These are phyloP conservation scores for Polyplosphaeria fusca DNA, from an alignment of 495 filamentous ascomycete genomes.

Conservation along the genomic window DNA sequence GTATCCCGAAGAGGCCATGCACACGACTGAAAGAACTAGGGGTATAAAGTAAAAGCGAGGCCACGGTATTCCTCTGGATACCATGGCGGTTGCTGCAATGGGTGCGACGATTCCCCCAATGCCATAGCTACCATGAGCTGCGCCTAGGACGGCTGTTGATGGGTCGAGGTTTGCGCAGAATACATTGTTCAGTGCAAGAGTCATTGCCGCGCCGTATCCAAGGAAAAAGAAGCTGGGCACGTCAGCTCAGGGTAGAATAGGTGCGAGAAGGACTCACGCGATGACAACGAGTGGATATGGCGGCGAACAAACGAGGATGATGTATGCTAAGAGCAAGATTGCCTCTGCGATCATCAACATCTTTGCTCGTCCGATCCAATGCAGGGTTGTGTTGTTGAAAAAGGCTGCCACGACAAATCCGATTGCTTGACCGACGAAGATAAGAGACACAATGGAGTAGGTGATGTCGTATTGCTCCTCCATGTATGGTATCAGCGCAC, in stretches of 20 bases:
- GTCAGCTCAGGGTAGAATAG: slow-evolving; percentile 39
- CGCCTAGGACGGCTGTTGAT: slow-evolving; percentile 59
- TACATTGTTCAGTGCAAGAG: slow-evolving; percentile 69
- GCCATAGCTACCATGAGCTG: slow-evolving; percentile 68
- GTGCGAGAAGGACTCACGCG: slow-evolving; percentile 32
- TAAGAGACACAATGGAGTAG: slow-evolving; percentile 70
- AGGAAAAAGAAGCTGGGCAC: slow-evolving; percentile 49
- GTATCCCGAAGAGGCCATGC: slow-evolving; percentile 52
- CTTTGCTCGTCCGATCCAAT: slow-evolving; percentile 59
- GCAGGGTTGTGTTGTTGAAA: slow-evolving; percentile 55
- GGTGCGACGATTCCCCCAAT: slow-evolving; percentile 66
- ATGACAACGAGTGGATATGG: slow-evolving; percentile 66
- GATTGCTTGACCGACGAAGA: slow-evolving; percentile 74
- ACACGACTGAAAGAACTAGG: slow-evolving; percentile 50
- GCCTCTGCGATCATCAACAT: slow-evolving; percentile 56
- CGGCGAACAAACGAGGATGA: slow-evolving; percentile 61
- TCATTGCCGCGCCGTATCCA: slow-evolving; percentile 64
- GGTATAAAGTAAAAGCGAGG: slow-evolving; percentile 59
- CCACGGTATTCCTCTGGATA: slow-evolving; percentile 52
- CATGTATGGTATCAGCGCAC: slow-evolving; percentile 73
- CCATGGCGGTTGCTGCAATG: slow-evolving; percentile 65
- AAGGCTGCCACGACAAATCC: slow-evolving; percentile 74
- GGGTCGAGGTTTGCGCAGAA: slow-evolving; percentile 69
- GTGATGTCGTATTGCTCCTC: slow-evolving; percentile 67
- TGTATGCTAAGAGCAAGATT: slow-evolving; percentile 53